These are phyloP conservation scores for Coccomyxa subellipsoidea DNA, from an alignment of 163 green algal genomes.

Conservation along the genomic window DNA sequence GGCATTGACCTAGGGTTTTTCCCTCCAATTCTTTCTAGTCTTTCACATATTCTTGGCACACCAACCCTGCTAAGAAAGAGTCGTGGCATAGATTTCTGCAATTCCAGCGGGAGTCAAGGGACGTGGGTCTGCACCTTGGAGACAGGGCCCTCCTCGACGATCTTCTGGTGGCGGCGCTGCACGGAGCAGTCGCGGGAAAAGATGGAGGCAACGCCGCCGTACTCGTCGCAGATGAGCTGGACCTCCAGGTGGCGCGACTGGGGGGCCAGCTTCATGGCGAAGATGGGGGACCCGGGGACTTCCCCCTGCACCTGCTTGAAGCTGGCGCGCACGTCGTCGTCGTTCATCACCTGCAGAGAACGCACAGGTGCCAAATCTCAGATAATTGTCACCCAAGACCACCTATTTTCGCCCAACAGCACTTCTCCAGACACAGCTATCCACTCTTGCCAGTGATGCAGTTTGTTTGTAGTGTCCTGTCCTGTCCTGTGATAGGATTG, in stretches of 20 bases:
- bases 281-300: slow-evolving; percentile 95
- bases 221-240: slow-evolving; percentile 91
- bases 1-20: no score
- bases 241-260: slow-evolving; percentile 88
- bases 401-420: not conserved
- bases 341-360: slow-evolving; percentile 52
- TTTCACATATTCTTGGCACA: no score
- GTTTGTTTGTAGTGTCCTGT: no score
- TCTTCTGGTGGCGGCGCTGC: slow-evolving; percentile 97
- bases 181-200: slow-evolving; percentile 89
- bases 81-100: no score
- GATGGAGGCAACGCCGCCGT: slow-evolving; percentile 59
- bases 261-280: slow-evolving; percentile 96
- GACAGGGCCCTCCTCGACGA: slow-evolving; percentile 96
- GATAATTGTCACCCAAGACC: not conserved
- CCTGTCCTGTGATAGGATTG: no score
- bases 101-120: not conserved
- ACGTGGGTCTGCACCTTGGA: slow-evolving; percentile 26
- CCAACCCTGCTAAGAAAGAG: no score
- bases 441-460: no score
- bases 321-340: slow-evolving; percentile 80
- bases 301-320: slow-evolving; percentile 90
- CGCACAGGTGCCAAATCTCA: not conserved
- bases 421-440: not conserved
- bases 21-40: no score